A percentile compares a stretch with the other conserved stretches of the same genome.
These are phyloP conservation scores for Zychaea mexicana DNA, from an alignment of 371 early-diverging fungal species.

Conservation along the genomic window DNA sequence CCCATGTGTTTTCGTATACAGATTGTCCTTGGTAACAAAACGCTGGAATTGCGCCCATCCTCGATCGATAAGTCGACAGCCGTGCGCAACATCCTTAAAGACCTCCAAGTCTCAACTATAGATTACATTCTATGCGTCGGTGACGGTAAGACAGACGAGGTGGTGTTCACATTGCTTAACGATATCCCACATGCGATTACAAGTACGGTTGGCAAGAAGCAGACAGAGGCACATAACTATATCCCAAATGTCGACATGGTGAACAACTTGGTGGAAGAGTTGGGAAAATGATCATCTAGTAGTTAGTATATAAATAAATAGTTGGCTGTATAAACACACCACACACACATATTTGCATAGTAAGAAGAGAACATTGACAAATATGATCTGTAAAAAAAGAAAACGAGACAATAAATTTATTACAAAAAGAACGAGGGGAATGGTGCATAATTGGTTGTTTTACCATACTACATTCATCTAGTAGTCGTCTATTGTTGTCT, in stretches of 20 bases:
- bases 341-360: neutral
- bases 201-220: conserved; percentile 95
- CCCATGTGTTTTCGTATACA: too few species aligned
- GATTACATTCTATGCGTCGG: conserved; percentile 89
- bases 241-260: conserved; percentile 73
- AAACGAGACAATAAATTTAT: neutral
- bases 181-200: conserved; percentile 71
- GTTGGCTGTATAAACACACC: neutral
- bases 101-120: conserved; percentile 49
- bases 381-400: conserved; percentile 6
- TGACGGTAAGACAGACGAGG: conserved; percentile 94
- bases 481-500: too few species aligned
- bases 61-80: conserved; percentile 90
- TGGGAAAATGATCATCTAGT: conserved; percentile 28
- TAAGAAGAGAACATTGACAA: conserved; percentile 4
- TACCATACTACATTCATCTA: too few species aligned
- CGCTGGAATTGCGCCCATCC: conserved; percentile 92
- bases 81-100: conserved; percentile 85
- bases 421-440: too few species aligned
- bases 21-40: conserved; percentile 93
- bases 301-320: neutral
- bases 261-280: conserved; percentile 55
- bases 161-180: conserved; percentile 78
- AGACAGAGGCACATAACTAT: conserved; percentile 90
- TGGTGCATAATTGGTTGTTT: too few species aligned